phyloP scores from a whole-genome alignment of 1,284 basidiomycete species.

The Boletus coffeatus region DNA sequence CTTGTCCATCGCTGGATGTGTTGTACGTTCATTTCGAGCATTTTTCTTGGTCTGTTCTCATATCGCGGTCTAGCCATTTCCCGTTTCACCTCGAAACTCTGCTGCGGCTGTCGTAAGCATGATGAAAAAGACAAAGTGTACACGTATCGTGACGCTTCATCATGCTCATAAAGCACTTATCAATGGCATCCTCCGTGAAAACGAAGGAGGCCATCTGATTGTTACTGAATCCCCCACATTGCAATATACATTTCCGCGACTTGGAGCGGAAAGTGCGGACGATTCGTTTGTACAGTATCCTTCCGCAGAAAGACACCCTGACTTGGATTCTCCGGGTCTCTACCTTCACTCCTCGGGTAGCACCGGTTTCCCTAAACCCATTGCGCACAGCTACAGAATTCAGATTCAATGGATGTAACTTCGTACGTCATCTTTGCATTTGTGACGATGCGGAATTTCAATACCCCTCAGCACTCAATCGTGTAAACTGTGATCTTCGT shows the following conservation, averaged over 20 bases:
- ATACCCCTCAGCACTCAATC: too few species aligned
- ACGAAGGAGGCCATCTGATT: background rate
- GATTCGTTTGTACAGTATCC: slow-evolving; percentile 30
- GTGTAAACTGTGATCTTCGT: too few species aligned
- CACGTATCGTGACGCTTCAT: slow-evolving; percentile 26
- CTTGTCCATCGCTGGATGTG: background rate
- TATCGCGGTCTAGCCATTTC: background rate
- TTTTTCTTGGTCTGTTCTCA: background rate
- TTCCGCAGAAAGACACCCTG: slow-evolving; percentile 3
- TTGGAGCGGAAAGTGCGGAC: slow-evolving; percentile 25
- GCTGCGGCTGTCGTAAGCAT: slow-evolving; percentile 7
- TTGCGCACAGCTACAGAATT: slow-evolving; percentile 16
- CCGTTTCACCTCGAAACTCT: background rate
- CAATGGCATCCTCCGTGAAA: slow-evolving; percentile 13
- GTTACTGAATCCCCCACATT: slow-evolving; percentile 28
- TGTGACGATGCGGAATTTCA: too few species aligned
- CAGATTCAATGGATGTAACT: too few species aligned
- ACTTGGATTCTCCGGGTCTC: slow-evolving; percentile 16
- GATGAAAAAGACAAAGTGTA: slow-evolving; percentile 27
- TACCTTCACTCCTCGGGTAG: slow-evolving; percentile 38
- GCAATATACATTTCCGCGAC: slow-evolving; percentile 26
- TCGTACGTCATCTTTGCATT: too few species aligned
- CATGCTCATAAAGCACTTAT: slow-evolving; percentile 26
- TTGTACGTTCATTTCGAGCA: background rate
- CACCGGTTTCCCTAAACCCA: slow-evolving; percentile 32